Percentiles rank a stretch among this genome's conserved stretches.
Conservation (phyloP, 2,329 filamentous ascomycete genomes). For the Orbilia quercus region DNA sequence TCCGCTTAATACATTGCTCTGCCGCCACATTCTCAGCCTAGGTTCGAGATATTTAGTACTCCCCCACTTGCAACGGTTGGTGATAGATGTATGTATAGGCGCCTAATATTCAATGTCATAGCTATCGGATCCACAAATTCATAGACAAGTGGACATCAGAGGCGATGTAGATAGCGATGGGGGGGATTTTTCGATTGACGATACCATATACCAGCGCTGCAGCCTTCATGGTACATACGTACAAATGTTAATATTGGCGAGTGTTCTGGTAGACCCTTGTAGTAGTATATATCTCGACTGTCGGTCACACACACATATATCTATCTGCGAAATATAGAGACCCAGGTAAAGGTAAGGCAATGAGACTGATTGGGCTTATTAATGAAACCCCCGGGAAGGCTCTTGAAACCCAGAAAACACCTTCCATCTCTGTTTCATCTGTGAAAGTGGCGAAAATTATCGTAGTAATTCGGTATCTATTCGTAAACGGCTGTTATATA, state of each 20-base stretch:
- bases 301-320: too few species aligned
- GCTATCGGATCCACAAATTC: too few species aligned
- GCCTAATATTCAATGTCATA: too few species aligned
- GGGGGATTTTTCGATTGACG: neutral
- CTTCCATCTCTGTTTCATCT: constrained; percentile 1
- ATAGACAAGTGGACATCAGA: neutral
- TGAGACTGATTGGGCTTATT: constrained; percentile 6
- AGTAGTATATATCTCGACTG: too few species aligned
- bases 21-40: too few species aligned
- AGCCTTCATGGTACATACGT: too few species aligned
- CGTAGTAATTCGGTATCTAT: constrained; percentile 9
- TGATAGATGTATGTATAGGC: too few species aligned
- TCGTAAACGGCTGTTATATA: neutral
- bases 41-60: too few species aligned
- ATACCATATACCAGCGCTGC: constrained; percentile 3
- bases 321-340: too few species aligned
- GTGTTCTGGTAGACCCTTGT: neutral
- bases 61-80: too few species aligned
- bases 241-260: neutral
- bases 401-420: neutral
- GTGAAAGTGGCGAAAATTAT: constrained; percentile 10
- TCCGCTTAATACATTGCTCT: too few species aligned
- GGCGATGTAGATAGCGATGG: neutral
- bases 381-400: neutral
- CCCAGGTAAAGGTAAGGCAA: constrained; percentile 15